These are phyloP conservation scores for Phytophthora litchii DNA, from an alignment of 352 stramenopile genomes.

Conservation along the genomic window DNA sequence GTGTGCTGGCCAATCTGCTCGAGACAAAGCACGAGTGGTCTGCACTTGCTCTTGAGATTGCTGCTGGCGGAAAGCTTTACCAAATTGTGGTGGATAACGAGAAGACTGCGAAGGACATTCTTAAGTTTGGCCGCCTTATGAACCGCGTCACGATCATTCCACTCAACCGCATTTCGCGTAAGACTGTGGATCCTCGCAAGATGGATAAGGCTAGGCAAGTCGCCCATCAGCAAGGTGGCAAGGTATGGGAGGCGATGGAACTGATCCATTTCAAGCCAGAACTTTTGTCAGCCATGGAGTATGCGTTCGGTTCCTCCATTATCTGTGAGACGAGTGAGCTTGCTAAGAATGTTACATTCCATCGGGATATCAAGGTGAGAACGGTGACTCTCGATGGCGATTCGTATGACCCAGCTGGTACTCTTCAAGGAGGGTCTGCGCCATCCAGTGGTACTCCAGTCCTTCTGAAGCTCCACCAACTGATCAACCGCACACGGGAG, in stretches of 20 bases:
- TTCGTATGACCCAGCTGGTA: conserved; percentile 97
- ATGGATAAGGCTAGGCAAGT: conserved; percentile 86
- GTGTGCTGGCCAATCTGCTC: conserved; percentile 96
- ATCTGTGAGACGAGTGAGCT: conserved; percentile 96
- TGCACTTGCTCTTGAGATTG: conserved; percentile 97
- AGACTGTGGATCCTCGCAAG: conserved; percentile 73
- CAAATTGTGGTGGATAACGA: conserved; percentile 99
- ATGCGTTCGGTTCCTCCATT: conserved; percentile 98
- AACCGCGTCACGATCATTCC: conserved; percentile 99
- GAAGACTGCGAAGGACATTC: conserved; percentile 97
- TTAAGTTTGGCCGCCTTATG: conserved; percentile 96
- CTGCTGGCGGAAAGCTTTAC: conserved; percentile 97
- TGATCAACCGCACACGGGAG: conserved; percentile 74
- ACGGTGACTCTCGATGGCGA: conserved; percentile 99
- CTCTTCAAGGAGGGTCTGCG: conserved; percentile 92
- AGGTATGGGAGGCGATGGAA: conserved; percentile 94
- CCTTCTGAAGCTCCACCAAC: conserved; percentile 79
- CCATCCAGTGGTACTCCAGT: conserved; percentile 78
- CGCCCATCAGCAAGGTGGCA: conserved; percentile 87
- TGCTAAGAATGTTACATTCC: conserved; percentile 87
- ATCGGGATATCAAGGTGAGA: conserved; percentile 93
- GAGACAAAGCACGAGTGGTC: conserved; percentile 94
- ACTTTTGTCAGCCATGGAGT: conserved; percentile 95
- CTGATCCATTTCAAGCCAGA: conserved; percentile 97
- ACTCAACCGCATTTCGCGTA: conserved; percentile 96